Evolutionary conservation across 495 filamentous ascomycete genomes (phyloP), one percentile per base, ranked within the genome.

Genomic region (Penicillium parvum): DNA sequence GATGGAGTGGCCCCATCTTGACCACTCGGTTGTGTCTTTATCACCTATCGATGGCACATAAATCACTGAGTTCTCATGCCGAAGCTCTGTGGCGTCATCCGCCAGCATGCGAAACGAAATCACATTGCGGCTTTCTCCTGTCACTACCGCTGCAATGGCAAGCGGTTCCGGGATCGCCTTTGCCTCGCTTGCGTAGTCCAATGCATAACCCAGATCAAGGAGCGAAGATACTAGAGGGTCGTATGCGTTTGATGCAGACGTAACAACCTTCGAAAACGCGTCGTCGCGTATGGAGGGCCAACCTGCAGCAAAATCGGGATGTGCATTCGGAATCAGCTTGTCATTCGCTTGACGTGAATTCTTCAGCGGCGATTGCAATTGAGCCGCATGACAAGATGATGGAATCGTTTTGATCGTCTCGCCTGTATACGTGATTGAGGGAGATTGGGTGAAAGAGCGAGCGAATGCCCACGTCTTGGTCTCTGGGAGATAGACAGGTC

Each of bases 391-490:
- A 18, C 41, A 14, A 18, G 61, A 52, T 10, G 65, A 57, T 4
- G 35, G 33, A 5, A 73, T 49, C 2, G 52, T 56, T 28, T 45
- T 63, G 34, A 53, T 62, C 7, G 64, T 63, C 12, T 57, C 40
- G 23, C 69, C 69, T 10, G 65, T 62, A 47, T 66, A 63, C 18
- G 38, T 34, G 16, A 69, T 59, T 25, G 19, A 40, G 17, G 60
- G 50, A 16, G 50, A 58, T 28, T 29, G 53, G 26, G 30, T 43
- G 10, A 70, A 55, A n/a, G 49, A 59, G 12, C 73, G 60, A 44
- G 70, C 51, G 57, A 85, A 86, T 7, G 36, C 55, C 83, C 83
- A 87, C 46, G 64, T 30, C 25, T 70, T 64, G n/a, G 59, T 65
- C 10, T 77, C 73, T 14, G 61, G 40, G 48, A 75, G 61, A 57